Conservation (phyloP, 1,284 basidiomycete species). For the Cryptococcus sp. region DNA sequence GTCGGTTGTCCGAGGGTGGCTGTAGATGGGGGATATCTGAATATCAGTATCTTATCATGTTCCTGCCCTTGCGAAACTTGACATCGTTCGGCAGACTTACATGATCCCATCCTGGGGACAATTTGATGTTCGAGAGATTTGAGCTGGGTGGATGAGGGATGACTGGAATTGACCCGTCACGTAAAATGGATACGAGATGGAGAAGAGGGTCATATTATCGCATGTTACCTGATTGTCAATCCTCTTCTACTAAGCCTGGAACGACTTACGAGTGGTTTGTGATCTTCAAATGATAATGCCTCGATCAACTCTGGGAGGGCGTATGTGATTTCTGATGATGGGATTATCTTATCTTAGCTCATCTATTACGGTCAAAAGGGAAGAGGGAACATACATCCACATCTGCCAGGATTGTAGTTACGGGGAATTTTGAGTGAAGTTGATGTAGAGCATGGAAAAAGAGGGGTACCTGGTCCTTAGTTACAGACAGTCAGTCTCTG, state of each 20-base stretch:
- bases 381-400: constrained; percentile 31
- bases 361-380: neutral
- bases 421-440: constrained; percentile 27
- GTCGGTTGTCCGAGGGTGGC: constrained; percentile 13
- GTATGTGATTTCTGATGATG: constrained; percentile 43
- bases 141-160: constrained; percentile 27
- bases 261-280: constrained; percentile 32
- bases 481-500: neutral
- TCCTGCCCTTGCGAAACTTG: neutral
- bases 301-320: constrained; percentile 29
- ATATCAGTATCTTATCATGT: neutral
- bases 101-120: constrained; percentile 44
- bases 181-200: constrained; percentile 38
- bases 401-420: constrained; percentile 29
- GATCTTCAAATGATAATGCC: constrained; percentile 23
- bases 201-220: constrained; percentile 29
- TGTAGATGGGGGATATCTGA: constrained; percentile 36
- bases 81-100: constrained; percentile 16
- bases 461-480: constrained; percentile 26
- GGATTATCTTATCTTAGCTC: constrained; percentile 33
- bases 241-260: too few relatives aligned
- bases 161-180: constrained; percentile 33
- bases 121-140: constrained; percentile 13
- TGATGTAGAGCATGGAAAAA: constrained; percentile 41
- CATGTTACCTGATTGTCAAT: constrained; percentile 29